phyloP scores from a whole-genome alignment of 2,329 filamentous ascomycete genomes.

The Beauveria rudraprayagi region DNA sequence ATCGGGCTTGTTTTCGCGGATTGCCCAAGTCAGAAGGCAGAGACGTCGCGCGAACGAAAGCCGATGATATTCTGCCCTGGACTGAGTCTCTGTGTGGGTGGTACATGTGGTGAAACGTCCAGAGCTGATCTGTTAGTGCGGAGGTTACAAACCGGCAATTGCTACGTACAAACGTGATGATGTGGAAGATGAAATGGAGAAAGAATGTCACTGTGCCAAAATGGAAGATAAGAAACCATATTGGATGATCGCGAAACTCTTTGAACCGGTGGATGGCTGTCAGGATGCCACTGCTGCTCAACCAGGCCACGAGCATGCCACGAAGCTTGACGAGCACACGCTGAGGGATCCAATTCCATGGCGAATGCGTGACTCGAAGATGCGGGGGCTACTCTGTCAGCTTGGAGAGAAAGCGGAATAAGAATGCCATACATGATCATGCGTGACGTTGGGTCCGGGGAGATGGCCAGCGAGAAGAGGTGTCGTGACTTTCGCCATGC shows the following conservation, averaged over 20 bases:
- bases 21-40: constrained; percentile 34
- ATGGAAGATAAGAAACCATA: constrained; percentile 39
- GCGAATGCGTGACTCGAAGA: constrained; percentile 43
- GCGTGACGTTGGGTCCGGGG: constrained; percentile 25
- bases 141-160: constrained; percentile 7
- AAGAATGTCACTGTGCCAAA: constrained; percentile 38
- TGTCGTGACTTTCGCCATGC: constrained; percentile 24
- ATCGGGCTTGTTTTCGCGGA: constrained; percentile 37
- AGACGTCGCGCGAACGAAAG: constrained; percentile 32
- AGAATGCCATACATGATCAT: constrained; percentile 26
- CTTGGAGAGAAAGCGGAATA: background rate
- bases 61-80: constrained; percentile 28
- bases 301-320: constrained; percentile 33
- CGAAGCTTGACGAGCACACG: constrained; percentile 37
- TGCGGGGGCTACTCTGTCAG: constrained; percentile 36
- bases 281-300: constrained; percentile 33
- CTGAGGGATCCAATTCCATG: constrained; percentile 40
- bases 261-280: constrained; percentile 34
- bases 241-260: constrained; percentile 29
- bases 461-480: constrained; percentile 27
- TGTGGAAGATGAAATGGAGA: constrained; percentile 37
- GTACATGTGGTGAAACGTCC: constrained; percentile 45
- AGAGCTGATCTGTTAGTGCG: constrained; percentile 27
- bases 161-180: constrained; percentile 36
- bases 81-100: constrained; percentile 27